phyloP scores from a whole-genome alignment of 371 early-diverging fungal genomes.

The Mortierella sp. region DNA sequence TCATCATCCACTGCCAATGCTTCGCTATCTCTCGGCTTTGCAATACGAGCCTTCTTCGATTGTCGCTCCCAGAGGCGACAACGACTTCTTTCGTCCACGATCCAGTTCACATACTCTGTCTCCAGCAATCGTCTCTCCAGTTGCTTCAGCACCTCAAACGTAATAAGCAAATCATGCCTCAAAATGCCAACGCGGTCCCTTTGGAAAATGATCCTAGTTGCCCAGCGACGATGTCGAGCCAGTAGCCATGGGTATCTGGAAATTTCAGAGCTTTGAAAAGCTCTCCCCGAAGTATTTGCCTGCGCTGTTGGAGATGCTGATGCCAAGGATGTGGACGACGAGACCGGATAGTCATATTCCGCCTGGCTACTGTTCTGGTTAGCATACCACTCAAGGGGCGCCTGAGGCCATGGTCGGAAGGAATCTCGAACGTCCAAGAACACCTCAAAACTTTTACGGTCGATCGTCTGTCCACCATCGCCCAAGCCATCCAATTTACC shows the following conservation, averaged over 20 bases:
- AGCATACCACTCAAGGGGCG: constrained; percentile 32
- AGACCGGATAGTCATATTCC: not conserved
- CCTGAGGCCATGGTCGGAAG: constrained; percentile 32
- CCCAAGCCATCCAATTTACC: constrained; percentile 28
- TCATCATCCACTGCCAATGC: not conserved
- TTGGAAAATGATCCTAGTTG: constrained; percentile 62
- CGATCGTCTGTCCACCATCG: constrained; percentile 24
- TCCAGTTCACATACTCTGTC: constrained; percentile 70
- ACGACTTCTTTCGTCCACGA: constrained; percentile 63
- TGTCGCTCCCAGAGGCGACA: constrained; percentile 56
- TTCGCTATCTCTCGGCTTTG: not conserved
- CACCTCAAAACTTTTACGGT: constrained; percentile 30
- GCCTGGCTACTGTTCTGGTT: constrained; percentile 2
- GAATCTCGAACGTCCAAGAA: constrained; percentile 43
- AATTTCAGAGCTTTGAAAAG: not conserved
- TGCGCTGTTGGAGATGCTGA: constrained; percentile 9
- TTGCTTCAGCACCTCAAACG: constrained; percentile 67
- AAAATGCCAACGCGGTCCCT: constrained; percentile 67
- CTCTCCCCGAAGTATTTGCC: not conserved
- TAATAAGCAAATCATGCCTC: constrained; percentile 66
- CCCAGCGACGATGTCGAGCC: constrained; percentile 61
- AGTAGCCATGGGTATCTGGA: constrained; percentile 40
- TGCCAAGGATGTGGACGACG: constrained; percentile 16
- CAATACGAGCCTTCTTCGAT: not conserved
- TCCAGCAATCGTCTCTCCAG: constrained; percentile 65